Evolutionary conservation across 202 grass and related monocot genomes (phyloP).

Genomic region (Zoysia matrella): DNA sequence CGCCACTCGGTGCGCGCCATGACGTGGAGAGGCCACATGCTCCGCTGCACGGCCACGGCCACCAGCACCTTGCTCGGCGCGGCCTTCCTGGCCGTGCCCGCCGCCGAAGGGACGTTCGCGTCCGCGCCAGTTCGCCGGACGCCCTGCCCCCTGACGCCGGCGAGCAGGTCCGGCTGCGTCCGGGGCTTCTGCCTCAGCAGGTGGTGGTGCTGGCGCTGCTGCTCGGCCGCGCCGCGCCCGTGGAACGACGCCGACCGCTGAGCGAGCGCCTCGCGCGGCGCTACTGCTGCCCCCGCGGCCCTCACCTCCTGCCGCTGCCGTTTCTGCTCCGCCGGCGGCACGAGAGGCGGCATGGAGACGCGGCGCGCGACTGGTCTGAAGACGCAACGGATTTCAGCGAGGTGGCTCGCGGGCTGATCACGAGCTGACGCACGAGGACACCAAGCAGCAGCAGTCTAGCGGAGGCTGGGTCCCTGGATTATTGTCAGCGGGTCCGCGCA

Average conservation of each 20-base stretch:
- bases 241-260: constrained; percentile 66
- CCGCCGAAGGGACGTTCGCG: background rate
- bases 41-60: no score
- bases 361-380: background rate
- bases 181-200: no score
- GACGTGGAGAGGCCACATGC: no score
- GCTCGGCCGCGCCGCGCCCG: background rate
- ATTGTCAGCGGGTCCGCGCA: background rate
- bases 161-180: no score
- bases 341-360: constrained; percentile 37
- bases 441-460: background rate
- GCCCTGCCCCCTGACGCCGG: constrained; percentile 2
- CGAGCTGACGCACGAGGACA: background rate
- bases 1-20: no score
- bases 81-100: background rate
- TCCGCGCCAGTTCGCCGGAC: background rate
- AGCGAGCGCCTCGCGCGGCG: background rate
- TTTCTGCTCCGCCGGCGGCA: constrained; percentile 29
- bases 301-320: constrained; percentile 2
- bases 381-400: background rate
- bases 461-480: background rate
- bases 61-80: no score
- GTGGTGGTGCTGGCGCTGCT: no score
- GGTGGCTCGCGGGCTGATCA: background rate
- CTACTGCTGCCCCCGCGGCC: background rate